Conservation (phyloP, 148 eudicot genomes). For the Dysphania ambrosioides region DNA sequence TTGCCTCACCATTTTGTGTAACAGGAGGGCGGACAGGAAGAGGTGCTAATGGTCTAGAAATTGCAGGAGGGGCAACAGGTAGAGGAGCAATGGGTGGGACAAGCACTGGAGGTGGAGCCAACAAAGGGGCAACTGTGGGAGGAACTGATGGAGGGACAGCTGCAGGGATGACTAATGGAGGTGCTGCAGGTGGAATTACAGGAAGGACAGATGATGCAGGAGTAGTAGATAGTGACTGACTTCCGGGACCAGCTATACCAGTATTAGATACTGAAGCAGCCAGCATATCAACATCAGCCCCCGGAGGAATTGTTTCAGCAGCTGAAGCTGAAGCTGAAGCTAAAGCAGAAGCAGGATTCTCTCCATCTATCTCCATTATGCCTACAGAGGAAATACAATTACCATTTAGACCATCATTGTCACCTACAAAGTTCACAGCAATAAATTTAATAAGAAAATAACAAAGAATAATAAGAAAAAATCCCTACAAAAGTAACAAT, state of each 20-base stretch:
- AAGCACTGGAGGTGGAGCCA: slow-evolving; percentile 40
- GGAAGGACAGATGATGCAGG: slow-evolving; percentile 26
- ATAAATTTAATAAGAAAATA: neutral
- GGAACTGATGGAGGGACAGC: slow-evolving; percentile 42
- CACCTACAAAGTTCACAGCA: neutral
- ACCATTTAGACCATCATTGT: neutral
- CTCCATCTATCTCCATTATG: slow-evolving; percentile 67
- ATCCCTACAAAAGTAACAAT: too few species aligned
- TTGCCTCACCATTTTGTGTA: slow-evolving; percentile 54
- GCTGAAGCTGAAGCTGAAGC: too few species aligned
- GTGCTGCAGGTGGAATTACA: too few species aligned
- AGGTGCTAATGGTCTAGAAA: slow-evolving; percentile 67
- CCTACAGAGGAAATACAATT: slow-evolving; percentile 25
- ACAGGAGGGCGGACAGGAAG: slow-evolving; percentile 53
- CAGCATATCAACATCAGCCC: slow-evolving; percentile 35
- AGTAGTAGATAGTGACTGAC: slow-evolving; percentile 14
- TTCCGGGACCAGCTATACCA: slow-evolving; percentile 16
- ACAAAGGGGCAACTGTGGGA: slow-evolving; percentile 38
- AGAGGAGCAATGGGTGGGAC: slow-evolving; percentile 61
- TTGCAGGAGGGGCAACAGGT: slow-evolving; percentile 32
- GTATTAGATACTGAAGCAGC: slow-evolving; percentile 25
- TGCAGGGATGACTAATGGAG: too few species aligned
- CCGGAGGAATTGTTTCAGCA: slow-evolving; percentile 31
- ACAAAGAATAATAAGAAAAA: too few species aligned
- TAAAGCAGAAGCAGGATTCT: slow-evolving; percentile 36